phyloP scores from a whole-genome alignment of 2,329 filamentous ascomycete species.

The Teratosphaeria zuluensis region DNA sequence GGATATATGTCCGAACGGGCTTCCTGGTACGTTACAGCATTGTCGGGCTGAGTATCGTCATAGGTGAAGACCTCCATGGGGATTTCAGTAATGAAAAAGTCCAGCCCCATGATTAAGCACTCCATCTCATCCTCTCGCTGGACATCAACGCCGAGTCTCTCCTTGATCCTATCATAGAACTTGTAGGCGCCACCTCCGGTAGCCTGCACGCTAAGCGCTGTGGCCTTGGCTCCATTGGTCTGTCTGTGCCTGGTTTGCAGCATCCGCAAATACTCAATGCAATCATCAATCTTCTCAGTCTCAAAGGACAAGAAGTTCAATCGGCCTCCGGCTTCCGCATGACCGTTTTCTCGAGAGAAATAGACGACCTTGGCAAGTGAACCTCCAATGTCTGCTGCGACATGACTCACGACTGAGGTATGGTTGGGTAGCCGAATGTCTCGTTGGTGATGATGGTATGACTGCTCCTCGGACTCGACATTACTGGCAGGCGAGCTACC shows the following conservation, averaged over 20 bases:
- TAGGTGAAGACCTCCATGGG: conserved; percentile 96
- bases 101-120: conserved; percentile 83
- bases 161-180: conserved; percentile 83
- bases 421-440: conserved; percentile 96
- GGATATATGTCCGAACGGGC: conserved; percentile 79
- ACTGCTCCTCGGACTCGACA: conserved; percentile 38
- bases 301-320: conserved; percentile 95
- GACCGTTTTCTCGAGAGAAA: conserved; percentile 68
- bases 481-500: conserved; percentile 31
- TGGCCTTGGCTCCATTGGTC: conserved; percentile 33
- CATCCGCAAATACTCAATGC: conserved; percentile 81
- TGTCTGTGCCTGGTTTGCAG: conserved; percentile 72
- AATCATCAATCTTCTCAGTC: conserved; percentile 86
- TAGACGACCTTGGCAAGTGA: conserved; percentile 95
- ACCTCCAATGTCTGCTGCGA: conserved; percentile 95
- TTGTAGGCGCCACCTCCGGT: conserved; percentile 95
- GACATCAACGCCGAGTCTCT: conserved; percentile 77
- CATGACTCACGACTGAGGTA: conserved; percentile 88
- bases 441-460: conserved; percentile 64
- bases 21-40: conserved; percentile 77
- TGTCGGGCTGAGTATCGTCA: conserved; percentile 59
- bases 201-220: conserved; percentile 80
- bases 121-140: conserved; percentile 96
- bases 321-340: conserved; percentile 65
- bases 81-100: conserved; percentile 98